Conservation (phyloP, 495 filamentous ascomycete genomes). For the Darksidea phi region DNA sequence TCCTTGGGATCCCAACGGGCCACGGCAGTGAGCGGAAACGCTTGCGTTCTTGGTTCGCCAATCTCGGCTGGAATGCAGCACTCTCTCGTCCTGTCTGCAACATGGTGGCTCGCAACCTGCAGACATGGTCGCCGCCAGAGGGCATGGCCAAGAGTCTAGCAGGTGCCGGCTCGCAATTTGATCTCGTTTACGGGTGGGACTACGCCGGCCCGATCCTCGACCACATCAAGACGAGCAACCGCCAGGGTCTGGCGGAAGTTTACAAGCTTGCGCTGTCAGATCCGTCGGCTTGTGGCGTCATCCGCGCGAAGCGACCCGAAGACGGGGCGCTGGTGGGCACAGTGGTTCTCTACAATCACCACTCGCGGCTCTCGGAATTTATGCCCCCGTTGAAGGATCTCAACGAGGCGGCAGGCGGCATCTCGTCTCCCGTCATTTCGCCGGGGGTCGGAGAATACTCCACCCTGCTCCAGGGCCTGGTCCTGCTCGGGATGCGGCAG, state of each 20-base stretch:
- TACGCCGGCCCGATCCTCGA: slow-evolving; percentile 72
- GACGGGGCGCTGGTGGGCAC: slow-evolving; percentile 72
- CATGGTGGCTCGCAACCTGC: slow-evolving; percentile 63
- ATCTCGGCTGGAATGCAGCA: slow-evolving; percentile 66
- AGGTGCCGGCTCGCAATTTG: slow-evolving; percentile 65
- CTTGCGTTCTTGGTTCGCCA: slow-evolving; percentile 63
- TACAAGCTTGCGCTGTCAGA: slow-evolving; percentile 77
- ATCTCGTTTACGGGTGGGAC: slow-evolving; percentile 77
- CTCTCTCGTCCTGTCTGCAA: slow-evolving; percentile 63
- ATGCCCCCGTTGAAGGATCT: slow-evolving; percentile 64
- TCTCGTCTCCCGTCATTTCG: slow-evolving; percentile 77
- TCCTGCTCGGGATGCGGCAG: slow-evolving; percentile 77
- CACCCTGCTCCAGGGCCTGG: slow-evolving; percentile 73
- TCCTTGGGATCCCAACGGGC: slow-evolving; percentile 67
- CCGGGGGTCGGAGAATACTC: slow-evolving; percentile 66
- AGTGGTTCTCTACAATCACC: slow-evolving; percentile 75
- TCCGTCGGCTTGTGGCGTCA: slow-evolving; percentile 70
- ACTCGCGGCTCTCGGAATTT: slow-evolving; percentile 64
- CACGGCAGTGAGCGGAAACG: slow-evolving; percentile 52
- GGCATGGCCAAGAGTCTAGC: slow-evolving; percentile 69
- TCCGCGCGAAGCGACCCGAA: slow-evolving; percentile 69
- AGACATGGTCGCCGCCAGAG: slow-evolving; percentile 72
- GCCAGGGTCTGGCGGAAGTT: slow-evolving; percentile 79
- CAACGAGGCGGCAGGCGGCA: slow-evolving; percentile 62
- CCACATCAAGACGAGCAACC: slow-evolving; percentile 70